A percentile compares a stretch with the other conserved stretches of the same genome.
These are phyloP conservation scores for Neonectria hederae DNA, from an alignment of 2,329 filamentous ascomycete genomes.

Conservation along the genomic window DNA sequence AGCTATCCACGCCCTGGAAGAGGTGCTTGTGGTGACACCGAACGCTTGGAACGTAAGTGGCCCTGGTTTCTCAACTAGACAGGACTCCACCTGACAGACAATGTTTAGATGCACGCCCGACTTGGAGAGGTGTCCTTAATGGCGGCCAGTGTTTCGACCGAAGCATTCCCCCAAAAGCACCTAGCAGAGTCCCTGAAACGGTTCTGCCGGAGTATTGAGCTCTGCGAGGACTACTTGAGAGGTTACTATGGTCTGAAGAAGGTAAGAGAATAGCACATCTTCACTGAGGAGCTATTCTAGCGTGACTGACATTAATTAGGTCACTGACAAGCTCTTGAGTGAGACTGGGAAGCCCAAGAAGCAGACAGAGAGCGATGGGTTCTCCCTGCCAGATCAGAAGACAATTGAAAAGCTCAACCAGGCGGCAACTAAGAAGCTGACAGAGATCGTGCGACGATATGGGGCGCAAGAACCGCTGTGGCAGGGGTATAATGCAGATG, in stretches of 20 bases:
- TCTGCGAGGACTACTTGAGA: slow-evolving; percentile 91
- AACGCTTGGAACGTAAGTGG: slow-evolving; percentile 92
- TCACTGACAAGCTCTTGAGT: slow-evolving; percentile 60
- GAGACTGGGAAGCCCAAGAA: slow-evolving; percentile 55
- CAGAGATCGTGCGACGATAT: slow-evolving; percentile 76
- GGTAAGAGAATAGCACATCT: slow-evolving; percentile 55
- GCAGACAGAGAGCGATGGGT: slow-evolving; percentile 58
- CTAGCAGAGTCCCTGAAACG: slow-evolving; percentile 81
- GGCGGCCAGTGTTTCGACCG: slow-evolving; percentile 60
- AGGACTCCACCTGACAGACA: slow-evolving; percentile 32
- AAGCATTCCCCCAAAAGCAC: slow-evolving; percentile 58
- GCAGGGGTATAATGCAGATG: slow-evolving; percentile 76
- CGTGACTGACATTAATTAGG: slow-evolving; percentile 47
- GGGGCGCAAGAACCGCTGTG: slow-evolving; percentile 70
- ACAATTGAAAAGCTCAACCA: slow-evolving; percentile 76
- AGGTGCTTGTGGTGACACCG: slow-evolving; percentile 85
- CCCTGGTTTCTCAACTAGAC: background rate
- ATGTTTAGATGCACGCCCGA: slow-evolving; percentile 80
- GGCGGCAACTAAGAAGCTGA: slow-evolving; percentile 76
- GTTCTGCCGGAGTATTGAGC: slow-evolving; percentile 89
- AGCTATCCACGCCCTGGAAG: slow-evolving; percentile 88
- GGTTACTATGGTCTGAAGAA: slow-evolving; percentile 92
- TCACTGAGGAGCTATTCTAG: background rate
- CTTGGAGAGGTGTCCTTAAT: slow-evolving; percentile 86
- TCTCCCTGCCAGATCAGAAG: slow-evolving; percentile 63